Evolutionary conservation across 257 asterid species (phyloP).

Genomic region (Handroanthus guayacan): DNA sequence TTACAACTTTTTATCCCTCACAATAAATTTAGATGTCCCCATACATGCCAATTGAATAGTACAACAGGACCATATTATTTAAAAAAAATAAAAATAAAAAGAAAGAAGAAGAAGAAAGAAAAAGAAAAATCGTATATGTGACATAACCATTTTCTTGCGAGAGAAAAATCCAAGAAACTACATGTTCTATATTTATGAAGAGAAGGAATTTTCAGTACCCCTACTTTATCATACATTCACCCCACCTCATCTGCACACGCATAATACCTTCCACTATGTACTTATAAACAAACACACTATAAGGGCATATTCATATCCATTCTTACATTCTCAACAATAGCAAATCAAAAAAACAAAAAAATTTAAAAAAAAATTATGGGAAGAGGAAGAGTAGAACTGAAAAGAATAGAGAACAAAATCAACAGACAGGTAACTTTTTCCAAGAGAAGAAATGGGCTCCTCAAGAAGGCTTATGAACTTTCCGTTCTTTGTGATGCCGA

Average conservation of each 20-base stretch:
- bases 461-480: constrained; percentile 90
- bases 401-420: constrained; percentile 93
- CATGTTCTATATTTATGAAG: constrained; percentile 42
- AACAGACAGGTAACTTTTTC: constrained; percentile 92
- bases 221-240: constrained; percentile 30
- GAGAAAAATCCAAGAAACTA: constrained; percentile 43
- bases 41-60: no score
- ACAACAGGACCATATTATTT: no score
- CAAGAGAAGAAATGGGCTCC: constrained; percentile 86
- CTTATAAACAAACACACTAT: neutral
- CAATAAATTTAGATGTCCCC: no score
- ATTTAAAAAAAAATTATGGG: constrained; percentile 60
- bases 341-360: no score
- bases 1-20: no score
- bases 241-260: constrained; percentile 23
- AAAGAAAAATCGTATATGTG: constrained; percentile 31
- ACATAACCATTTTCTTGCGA: constrained; percentile 53
- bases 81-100: constrained; percentile 19
- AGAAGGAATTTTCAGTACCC: constrained; percentile 42
- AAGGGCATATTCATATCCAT: constrained; percentile 15
- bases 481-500: constrained; percentile 96
- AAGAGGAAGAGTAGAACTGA: constrained; percentile 93
- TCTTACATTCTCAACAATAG: neutral
- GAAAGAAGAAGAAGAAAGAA: constrained; percentile 5
- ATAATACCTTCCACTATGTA: constrained; percentile 11